phyloP scores from a whole-genome alignment of 768 basidiomycete genomes.

The Agrocybe pediades region DNA sequence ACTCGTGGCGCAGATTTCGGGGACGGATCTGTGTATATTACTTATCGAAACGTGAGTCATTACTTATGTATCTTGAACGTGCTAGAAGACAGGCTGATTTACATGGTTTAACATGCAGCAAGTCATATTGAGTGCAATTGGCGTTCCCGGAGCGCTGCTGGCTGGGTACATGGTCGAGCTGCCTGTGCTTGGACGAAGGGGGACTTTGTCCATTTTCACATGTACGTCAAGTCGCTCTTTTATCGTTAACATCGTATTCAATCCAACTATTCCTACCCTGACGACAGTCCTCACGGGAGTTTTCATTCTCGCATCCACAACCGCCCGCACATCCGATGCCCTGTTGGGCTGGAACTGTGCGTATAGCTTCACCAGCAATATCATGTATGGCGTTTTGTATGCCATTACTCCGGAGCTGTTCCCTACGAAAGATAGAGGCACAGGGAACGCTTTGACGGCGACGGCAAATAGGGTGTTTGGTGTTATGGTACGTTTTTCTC shows the following conservation, averaged over 20 bases:
- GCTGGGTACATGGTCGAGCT: constrained; percentile 74
- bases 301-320: constrained; percentile 76
- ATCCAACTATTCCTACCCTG: too few species aligned
- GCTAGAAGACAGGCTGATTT: background rate
- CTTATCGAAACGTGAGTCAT: constrained; percentile 64
- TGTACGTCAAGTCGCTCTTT: constrained; percentile 46
- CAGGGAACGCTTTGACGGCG: constrained; percentile 67
- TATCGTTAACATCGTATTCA: constrained; percentile 27
- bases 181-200: constrained; percentile 63
- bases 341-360: constrained; percentile 83
- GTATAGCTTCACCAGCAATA: constrained; percentile 58
- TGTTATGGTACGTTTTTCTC: constrained; percentile 53
- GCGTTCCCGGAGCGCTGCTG: constrained; percentile 71
- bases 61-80: background rate
- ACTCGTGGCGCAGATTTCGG: constrained; percentile 72
- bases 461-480: constrained; percentile 73
- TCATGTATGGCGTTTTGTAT: constrained; percentile 79
- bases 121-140: constrained; percentile 68
- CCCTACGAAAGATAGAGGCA: constrained; percentile 73
- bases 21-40: constrained; percentile 67
- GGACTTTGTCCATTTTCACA: constrained; percentile 65
- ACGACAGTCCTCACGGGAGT: constrained; percentile 64
- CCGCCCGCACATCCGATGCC: constrained; percentile 66
- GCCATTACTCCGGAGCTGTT: constrained; percentile 72
- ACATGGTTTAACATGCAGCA: constrained; percentile 38